A percentile compares a stretch with the other conserved stretches of the same genome.
phyloP scores from a whole-genome alignment of 306 rosid species.

The Parietaria judaica region DNA sequence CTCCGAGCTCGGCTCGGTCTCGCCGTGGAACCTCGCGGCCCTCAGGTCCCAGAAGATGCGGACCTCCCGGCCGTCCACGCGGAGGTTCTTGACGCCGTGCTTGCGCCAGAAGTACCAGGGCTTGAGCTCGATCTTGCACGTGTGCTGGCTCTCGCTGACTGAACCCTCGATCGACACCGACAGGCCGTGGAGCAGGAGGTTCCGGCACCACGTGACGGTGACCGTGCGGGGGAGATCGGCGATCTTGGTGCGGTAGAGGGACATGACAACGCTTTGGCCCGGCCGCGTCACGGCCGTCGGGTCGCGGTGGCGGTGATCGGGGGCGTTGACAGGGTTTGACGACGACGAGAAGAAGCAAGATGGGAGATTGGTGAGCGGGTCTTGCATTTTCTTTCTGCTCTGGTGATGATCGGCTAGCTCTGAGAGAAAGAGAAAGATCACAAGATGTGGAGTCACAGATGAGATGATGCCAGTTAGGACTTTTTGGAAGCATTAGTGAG shows the following conservation, averaged over 20 bases:
- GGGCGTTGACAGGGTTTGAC: constrained; percentile 27
- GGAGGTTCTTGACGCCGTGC: constrained; percentile 61
- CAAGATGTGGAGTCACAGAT: constrained; percentile 38
- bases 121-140: constrained; percentile 80
- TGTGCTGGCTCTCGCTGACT: constrained; percentile 52
- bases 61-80: constrained; percentile 45
- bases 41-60: constrained; percentile 76
- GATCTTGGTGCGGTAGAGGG: constrained; percentile 57
- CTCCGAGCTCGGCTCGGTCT: constrained; percentile 73
- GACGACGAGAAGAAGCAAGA: constrained; percentile 61
- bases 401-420: neutral
- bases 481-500: constrained; percentile 43
- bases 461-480: constrained; percentile 40
- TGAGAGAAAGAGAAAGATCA: constrained; percentile 36
- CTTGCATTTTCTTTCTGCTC: neutral
- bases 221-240: constrained; percentile 61
- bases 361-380: constrained; percentile 27
- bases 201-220: constrained; percentile 78
- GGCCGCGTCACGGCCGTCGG: constrained; percentile 51
- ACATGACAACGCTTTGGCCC: constrained; percentile 72
- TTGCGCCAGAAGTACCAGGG: constrained; percentile 93
- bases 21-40: constrained; percentile 58
- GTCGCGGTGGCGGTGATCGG: constrained; percentile 10
- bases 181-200: constrained; percentile 57
- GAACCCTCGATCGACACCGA: constrained; percentile 63